phyloP scores from a whole-genome alignment of 306 rosid species.

The Casuarina cunninghamiana region DNA sequence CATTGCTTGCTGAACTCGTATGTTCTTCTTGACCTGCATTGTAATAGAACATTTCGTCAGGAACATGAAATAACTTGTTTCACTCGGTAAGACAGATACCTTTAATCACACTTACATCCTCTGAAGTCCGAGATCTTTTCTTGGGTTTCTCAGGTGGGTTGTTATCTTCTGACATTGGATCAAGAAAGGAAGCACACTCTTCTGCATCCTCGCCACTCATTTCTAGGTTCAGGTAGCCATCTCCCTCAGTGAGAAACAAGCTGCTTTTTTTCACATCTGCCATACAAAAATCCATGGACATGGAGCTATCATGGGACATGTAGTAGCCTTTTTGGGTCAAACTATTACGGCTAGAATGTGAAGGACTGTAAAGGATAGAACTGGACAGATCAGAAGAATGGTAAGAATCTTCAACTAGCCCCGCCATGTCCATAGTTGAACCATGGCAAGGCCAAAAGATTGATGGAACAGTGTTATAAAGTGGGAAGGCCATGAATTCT shows the following conservation, averaged over 20 bases:
- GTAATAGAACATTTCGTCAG: neutral
- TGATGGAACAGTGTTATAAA: conserved; percentile 42
- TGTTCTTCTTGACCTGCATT: conserved; percentile 31
- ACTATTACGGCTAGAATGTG: conserved; percentile 15
- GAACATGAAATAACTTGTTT: neutral
- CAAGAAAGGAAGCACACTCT: conserved; percentile 18
- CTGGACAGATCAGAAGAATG: conserved; percentile 34
- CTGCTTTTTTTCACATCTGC: conserved; percentile 29
- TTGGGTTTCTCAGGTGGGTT: conserved; percentile 27
- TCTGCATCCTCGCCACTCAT: conserved; percentile 33
- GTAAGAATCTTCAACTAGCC: conserved; percentile 35
- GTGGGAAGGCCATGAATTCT: conserved; percentile 40
- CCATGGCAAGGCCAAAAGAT: conserved; percentile 51
- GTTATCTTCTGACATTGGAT: conserved; percentile 28
- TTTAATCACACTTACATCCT: conserved; percentile 42
- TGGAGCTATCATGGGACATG: conserved; percentile 37
- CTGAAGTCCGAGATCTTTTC: conserved; percentile 50
- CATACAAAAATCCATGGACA: conserved; percentile 24
- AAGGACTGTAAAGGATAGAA: conserved; percentile 14
- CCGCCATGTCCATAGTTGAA: conserved; percentile 29
- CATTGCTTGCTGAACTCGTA: conserved; percentile 44
- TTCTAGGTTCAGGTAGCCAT: conserved; percentile 38
- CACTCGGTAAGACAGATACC: neutral
- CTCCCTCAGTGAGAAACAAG: conserved; percentile 33
- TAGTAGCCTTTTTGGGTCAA: conserved; percentile 21